Percentiles rank a stretch among this genome's conserved stretches.
phyloP scores from a whole-genome alignment of 2,329 filamentous ascomycete genomes.

The Pestalotiopsis sp. region DNA sequence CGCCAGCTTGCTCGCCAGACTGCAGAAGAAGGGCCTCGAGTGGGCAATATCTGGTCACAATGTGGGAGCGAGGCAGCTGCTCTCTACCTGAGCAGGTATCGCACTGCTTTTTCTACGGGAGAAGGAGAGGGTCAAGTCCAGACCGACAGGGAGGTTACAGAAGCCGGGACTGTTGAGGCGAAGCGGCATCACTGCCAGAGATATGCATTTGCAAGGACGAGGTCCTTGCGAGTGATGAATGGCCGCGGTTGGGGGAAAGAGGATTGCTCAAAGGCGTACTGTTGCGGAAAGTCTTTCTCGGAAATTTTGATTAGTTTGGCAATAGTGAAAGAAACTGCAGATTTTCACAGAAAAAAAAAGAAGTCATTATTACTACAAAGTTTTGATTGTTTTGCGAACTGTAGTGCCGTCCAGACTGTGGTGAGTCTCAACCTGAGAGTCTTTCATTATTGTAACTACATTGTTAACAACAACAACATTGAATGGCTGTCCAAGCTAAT shows the following conservation, averaged over 20 bases:
- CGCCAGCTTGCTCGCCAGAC: background rate
- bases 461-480: background rate
- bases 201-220: background rate
- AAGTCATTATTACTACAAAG: background rate
- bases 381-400: no score
- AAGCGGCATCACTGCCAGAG: constrained; percentile 10
- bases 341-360: background rate
- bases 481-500: background rate
- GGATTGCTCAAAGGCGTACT: constrained; percentile 14
- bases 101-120: background rate
- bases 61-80: background rate
- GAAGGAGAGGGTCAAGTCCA: background rate
- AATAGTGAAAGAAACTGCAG: background rate
- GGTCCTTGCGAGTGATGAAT: background rate
- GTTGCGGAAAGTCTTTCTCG: background rate
- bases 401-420: no score
- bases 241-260: background rate
- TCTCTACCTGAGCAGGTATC: background rate
- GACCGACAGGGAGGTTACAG: background rate
- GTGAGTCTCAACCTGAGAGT: no score
- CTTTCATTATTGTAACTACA: no score
- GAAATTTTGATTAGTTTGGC: constrained; percentile 14
- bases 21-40: background rate
- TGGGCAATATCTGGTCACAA: background rate
- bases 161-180: background rate